Evolutionary conservation across 2,329 filamentous ascomycete species (phyloP).

Genomic region (Xylaria digitata): DNA sequence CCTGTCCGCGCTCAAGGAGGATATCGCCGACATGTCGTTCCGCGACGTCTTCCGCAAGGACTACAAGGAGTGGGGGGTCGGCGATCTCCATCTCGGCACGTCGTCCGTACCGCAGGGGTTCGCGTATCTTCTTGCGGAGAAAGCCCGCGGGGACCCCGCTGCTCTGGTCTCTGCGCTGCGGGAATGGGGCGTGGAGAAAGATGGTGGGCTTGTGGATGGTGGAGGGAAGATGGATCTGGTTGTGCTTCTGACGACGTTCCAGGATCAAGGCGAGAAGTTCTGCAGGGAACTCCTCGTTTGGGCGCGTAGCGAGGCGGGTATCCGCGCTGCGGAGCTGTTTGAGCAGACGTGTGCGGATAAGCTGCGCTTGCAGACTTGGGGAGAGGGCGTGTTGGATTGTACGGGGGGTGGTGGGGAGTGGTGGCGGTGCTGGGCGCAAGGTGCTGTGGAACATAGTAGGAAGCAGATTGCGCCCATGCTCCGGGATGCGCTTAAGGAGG

Average conservation of each 20-base stretch:
- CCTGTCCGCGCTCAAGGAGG: conserved; percentile 73
- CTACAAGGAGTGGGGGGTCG: conserved; percentile 81
- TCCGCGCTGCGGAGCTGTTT: conserved; percentile 66
- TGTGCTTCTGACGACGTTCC: conserved; percentile 76
- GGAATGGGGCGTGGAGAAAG: conserved; percentile 27
- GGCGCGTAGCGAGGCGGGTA: conserved; percentile 64
- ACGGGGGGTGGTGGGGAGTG: conserved; percentile 51
- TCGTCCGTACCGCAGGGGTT: conserved; percentile 73
- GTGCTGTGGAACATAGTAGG: conserved; percentile 68
- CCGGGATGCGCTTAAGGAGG: conserved; percentile 63
- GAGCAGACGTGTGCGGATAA: conserved; percentile 56
- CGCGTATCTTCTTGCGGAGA: conserved; percentile 64
- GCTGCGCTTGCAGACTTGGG: conserved; percentile 69
- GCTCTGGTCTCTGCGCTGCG: conserved; percentile 57
- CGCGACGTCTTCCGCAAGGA: conserved; percentile 81
- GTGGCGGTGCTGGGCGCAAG: conserved; percentile 75
- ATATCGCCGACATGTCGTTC: conserved; percentile 70
- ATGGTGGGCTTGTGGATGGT: conserved; percentile 61
- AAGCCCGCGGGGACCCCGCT: conserved; percentile 58
- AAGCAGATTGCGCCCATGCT: conserved; percentile 77
- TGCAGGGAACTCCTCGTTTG: conserved; percentile 75
- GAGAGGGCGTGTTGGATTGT: conserved; percentile 58
- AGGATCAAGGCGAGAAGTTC: conserved; percentile 65
- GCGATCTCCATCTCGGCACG: conserved; percentile 70
- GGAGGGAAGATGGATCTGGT: conserved; percentile 71